Evolutionary conservation across 108 stramenopile species (phyloP), one percentile per base, ranked within the genome.

Genomic region (Cyclotella choctawhatcheeana): DNA sequence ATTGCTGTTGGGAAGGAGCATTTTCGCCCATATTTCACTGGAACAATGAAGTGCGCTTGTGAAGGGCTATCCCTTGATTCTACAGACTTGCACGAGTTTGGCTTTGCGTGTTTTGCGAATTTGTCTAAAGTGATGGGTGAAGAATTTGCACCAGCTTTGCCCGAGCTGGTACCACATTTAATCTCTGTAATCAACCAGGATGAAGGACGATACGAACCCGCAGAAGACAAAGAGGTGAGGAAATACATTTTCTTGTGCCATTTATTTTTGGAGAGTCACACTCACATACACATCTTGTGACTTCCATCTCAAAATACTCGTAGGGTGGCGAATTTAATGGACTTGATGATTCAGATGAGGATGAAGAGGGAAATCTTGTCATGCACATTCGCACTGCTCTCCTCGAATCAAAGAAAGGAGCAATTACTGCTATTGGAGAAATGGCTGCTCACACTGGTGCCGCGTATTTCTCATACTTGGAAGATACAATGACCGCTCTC

Each of bases 81-180:
- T 22, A 94, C 92, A 5, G 97, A 98, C 63, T 84, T 98, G 58
- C 95, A 96, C 51, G 97, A 98, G 69, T 98, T 95, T 85, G 93
- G 95, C 30, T 98, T 95, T 82, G 96, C 96, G 22, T 93, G 94
- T 21, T 97, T 98, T 82, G 97, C 97, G 25, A 98, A 98, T 75
- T 73, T 96, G 51, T 85, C 96, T 55, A 97, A 98, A 79, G 97
- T 97, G 22, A 96, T 99, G 97, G 95, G 90, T 52, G 89, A 92
- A 67, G 96, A 97, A 71, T 98, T 99, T 81, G 84, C 87, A 48
- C 96, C 94, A 14, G 93, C 91, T 20, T 71, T 99, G 69, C 75
- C 69, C 6, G 91, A 94, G 37, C 69, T 99, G 21, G 97, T 97
- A 12, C 98, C 98, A 26, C 97, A 97, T 72, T 76, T 99, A 26